Evolutionary conservation across 805 yeast species (phyloP), one percentile per base, ranked within the genome.

Genomic region (Candida ponderosae): DNA sequence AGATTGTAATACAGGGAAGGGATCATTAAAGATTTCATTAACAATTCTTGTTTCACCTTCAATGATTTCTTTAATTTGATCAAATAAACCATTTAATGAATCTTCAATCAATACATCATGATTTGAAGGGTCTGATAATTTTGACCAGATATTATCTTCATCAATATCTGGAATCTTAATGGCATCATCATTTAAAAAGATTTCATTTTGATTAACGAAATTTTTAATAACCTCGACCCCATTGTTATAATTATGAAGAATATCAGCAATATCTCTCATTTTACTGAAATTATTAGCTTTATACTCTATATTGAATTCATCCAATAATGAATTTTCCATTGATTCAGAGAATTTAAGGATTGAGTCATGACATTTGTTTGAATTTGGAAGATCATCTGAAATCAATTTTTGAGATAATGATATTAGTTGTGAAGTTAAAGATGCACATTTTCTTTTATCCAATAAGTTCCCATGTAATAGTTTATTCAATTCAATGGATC

Each of bases 151-250:
- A 0, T 59, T 52, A 33, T 73, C 76, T 44, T 71, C 65, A 17
- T 66, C 63, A 19, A 65, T 33, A 10, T 45, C 40, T 27, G 60
- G 49, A 24, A 24, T 39, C 31, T 55, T 59, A 23, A 57, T 48
- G 16, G 56, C 54, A 18, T 44, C 52, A 29, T 57, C 60, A 47
- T 57, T 49, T 34, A 61, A 65, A 56, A 89, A 82, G 40, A 81
- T 72, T 34, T 79, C 82, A 53, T 84, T 86, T 53, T 84, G 87
- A 53, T 76, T 78, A 31, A 89, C 83, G 60, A 85, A 90, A 34
- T 81, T 77, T 53, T 81, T 86, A 8, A 86, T 81, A 8, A 89
- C 90, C 40, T 81, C 79, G 10, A 74, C 69, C 11, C 96, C 96
- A 16, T 87, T 90, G 53, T 90, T 89, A 63, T 79, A 90, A 42